These are phyloP conservation scores for Aureobasidium namibiae DNA, from an alignment of 2,329 filamentous ascomycete species.

Conservation along the genomic window DNA sequence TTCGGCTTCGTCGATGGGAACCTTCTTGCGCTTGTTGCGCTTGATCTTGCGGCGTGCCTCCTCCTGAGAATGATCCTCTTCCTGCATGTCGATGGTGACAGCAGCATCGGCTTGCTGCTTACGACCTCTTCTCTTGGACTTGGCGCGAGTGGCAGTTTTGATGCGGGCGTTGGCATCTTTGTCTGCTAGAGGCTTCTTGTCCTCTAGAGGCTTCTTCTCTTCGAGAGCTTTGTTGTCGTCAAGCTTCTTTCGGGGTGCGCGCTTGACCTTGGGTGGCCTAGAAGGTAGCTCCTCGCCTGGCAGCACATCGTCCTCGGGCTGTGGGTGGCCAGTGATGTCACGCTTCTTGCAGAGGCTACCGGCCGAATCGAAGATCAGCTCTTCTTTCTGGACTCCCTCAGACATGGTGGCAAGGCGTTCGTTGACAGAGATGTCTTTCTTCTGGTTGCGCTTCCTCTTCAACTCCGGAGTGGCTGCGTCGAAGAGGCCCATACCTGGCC, in stretches of 20 bases:
- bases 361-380: conserved; percentile 51
- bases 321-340: conserved; percentile 37
- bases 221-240: no score
- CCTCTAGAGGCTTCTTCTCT: conserved; percentile 16
- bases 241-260: conserved; percentile 18
- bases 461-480: conserved; percentile 68
- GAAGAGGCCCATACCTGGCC: conserved; percentile 74
- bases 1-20: not conserved
- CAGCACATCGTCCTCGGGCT: conserved; percentile 28
- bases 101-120: conserved; percentile 15
- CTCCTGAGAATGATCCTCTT: conserved; percentile 22
- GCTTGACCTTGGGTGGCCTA: conserved; percentile 20
- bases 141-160: conserved; percentile 1
- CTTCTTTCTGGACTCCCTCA: conserved; percentile 52
- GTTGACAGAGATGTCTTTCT: conserved; percentile 65
- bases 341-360: conserved; percentile 35
- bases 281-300: conserved; percentile 25
- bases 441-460: conserved; percentile 68
- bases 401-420: conserved; percentile 58
- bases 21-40: conserved; percentile 2
- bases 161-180: conserved; percentile 23
- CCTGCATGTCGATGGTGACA: conserved; percentile 22
- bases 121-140: not conserved
- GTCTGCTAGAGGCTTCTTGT: conserved; percentile 19
- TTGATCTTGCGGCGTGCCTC: not conserved